Base-by-base conservation (phyloP, 371 early-diverging fungal genomes). In the Basidiobolus meristosporus region DNA sequence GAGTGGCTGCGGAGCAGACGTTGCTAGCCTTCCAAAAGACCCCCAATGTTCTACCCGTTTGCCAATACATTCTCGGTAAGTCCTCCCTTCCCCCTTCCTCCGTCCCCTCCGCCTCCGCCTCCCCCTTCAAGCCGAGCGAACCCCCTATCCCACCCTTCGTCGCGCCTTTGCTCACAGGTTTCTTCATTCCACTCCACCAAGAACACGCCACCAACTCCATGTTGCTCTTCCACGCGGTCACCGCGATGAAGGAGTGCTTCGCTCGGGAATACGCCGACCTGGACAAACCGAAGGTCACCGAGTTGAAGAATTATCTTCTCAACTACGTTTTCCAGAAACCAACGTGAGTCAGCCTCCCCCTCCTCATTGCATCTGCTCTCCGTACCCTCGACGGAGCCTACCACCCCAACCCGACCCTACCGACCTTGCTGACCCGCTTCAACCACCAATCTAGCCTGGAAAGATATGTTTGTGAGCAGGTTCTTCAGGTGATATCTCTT, bases 151-250 rank as follows among this genome's bases (percentile, higher is more conserved):
- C n/a, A n/a, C n/a, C n/a, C n/a, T n/a, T n/a, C n/a, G n/a, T n/a
- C n/a, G n/a, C n/a, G n/a, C n/a, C n/a, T n/a, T n/a, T n/a, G n/a
- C n/a, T n/a, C n/a, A n/a, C n/a, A n/a, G n/a, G n/a, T n/a, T n/a
- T n/a, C n/a, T n/a, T n/a, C n/a, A n/a, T n/a, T n/a, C n/a, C n/a
- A n/a, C n/a, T n/a, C n/a, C n/a, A n/a, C n/a, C n/a, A n/a, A 70
- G 73, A 72, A 39, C 52, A 70, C 54, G 60, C 73, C 17, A 43
- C 54, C 14, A 54, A 47, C 10, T 53, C 73, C 11, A 54, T 60
- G 47, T 69, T 70, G 23, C 75, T 72, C 44, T 75, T 79, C 46
- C 71, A 75, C 47, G 65, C 70, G 3, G 60, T 71, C 10, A 55
- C 64, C 20, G 69, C 70, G 15, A 62, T 72, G 40, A 60, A 60